Evolutionary conservation across 2,329 filamentous ascomycete species (phyloP).

Genomic region (Tolypocladium nubicola): DNA sequence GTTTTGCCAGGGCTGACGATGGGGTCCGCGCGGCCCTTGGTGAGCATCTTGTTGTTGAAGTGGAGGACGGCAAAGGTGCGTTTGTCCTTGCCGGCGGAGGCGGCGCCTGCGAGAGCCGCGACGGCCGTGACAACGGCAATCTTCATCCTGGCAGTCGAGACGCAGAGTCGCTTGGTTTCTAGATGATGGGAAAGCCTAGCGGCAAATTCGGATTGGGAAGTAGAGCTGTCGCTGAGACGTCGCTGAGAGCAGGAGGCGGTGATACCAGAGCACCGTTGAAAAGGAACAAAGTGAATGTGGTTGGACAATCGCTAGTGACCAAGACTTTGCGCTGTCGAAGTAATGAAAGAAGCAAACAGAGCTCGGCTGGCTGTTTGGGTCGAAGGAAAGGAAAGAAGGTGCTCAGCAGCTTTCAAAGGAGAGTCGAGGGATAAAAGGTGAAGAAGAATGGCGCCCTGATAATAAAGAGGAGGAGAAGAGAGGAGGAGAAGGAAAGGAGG

Average conservation of each 20-base stretch:
- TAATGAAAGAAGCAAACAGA: conserved; percentile 20
- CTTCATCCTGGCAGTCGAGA: conserved; percentile 21
- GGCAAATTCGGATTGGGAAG: not conserved
- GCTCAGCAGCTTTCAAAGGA: conserved; percentile 18
- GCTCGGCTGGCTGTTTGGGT: conserved; percentile 12
- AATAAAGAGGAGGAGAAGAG: conserved; percentile 8
- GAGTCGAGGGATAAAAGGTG: not conserved
- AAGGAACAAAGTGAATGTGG: conserved; percentile 13
- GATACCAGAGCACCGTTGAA: conserved; percentile 22
- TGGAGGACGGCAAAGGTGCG: conserved; percentile 58
- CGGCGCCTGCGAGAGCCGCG: conserved; percentile 28
- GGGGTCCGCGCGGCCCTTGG: conserved; percentile 55
- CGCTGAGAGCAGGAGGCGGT: conserved; percentile 7
- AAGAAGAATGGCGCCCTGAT: conserved; percentile 6
- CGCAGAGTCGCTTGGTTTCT: not conserved
- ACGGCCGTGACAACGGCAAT: conserved; percentile 17
- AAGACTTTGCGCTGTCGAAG: conserved; percentile 12
- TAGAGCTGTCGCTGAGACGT: not conserved
- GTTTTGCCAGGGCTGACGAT: conserved; percentile 51
- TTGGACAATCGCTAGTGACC: conserved; percentile 10
- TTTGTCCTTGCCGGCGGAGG: conserved; percentile 28
- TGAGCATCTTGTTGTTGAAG: conserved; percentile 55
- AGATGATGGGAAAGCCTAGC: not conserved
- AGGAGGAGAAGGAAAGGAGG: not conserved
- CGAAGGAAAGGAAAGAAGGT: conserved; percentile 21